Base-by-base conservation (phyloP, 805 yeast genomes). In the Pichia paraexigua region DNA sequence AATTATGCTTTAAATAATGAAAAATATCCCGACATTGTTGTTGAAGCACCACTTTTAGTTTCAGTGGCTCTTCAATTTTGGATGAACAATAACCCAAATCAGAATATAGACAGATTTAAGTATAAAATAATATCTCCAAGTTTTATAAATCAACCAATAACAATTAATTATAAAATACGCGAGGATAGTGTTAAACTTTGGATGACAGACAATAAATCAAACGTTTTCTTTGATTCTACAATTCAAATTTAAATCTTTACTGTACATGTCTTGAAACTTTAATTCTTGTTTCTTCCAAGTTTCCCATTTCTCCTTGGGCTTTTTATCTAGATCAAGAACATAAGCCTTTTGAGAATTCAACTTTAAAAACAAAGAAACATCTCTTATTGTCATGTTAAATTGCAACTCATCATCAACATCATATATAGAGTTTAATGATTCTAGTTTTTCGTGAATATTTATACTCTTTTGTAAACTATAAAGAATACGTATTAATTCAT, bases 41-140 rank as follows among this genome's bases (percentile, higher is more conserved):
- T 85, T 0, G 96, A 87, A 44, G 99, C 96, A 0, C 97, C 97
- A 0, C 71, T 91, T 49, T 70, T 86, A 52, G 76, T 86, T 1
- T 81, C 85, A 10, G 56, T 86, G 40, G 57, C 81, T 39, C 62
- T 87, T 32, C 77, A 78, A 50, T 83, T 82, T 52, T 64, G 65
- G 66, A 11, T 28, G 9, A 50, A 58, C 9, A 27, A 45, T 17
- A 22, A 47, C 13, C 21, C 50, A 6, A 49, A 52, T 1, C 8
- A 22, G 3, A 37, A 45, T 0, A 60, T 76, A 24, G 51, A 55
- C n/a, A 45, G 54, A 12, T 67, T 82, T 53, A 68, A 61, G 39
- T 83, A 83, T 65, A 73, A 73, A 48, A 80, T 79, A 48, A 59
- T 70, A 35, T 67, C 65, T 44, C 85, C 87, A 1, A 66, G 78